Evolutionary conservation across 345 rosid species (phyloP), one percentile per base, ranked within the genome.

Genomic region (Salix suchowensis): DNA sequence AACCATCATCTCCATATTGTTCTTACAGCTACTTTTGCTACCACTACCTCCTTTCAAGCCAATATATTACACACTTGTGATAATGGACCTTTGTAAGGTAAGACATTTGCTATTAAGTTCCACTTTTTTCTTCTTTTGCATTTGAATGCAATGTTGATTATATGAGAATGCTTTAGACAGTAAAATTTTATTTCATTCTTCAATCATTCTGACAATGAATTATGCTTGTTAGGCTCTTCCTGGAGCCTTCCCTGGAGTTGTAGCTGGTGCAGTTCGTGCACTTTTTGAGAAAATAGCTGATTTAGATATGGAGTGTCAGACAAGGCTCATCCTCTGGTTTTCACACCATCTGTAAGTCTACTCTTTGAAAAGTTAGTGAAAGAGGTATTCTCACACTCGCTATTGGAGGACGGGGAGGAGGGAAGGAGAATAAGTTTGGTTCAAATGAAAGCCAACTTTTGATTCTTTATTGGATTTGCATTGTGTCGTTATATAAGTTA

Each of bases 181-280:
- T 61, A 10, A 39, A 55, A 26, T 46, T 0, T 46, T 48, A 34
- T 64, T 46, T 3, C 6, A 26, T 36, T 18, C 50, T 9, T 55
- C 19, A 19, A 67, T 77, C 74, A 68, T 73, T 73, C 82, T 85
- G 83, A 88, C 79, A 15, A 77, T 34, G 54, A 58, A 6, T 28
- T 85, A 68, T 78, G 70, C 77, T 79, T 64, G 28, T 73, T 81
- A 96, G 99, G 99, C 99, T 86, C 99, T 96, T 82, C 98, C 99
- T 71, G 99, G 98, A 76, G 99, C 99, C 83, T 96, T 96, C 87
- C 99, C 99, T 79, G 95, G 98, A 79, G 99, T 96, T 84, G 97
- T 96, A 70, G 99, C 99, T 73, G 97, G 97, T 30, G 98, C 97
- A 65, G 98, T 96, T 72, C 97, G 98, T 82, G 95, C 92, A 44